Conservation (phyloP, 345 rosid species). For the Eucalyptus polybractea region DNA sequence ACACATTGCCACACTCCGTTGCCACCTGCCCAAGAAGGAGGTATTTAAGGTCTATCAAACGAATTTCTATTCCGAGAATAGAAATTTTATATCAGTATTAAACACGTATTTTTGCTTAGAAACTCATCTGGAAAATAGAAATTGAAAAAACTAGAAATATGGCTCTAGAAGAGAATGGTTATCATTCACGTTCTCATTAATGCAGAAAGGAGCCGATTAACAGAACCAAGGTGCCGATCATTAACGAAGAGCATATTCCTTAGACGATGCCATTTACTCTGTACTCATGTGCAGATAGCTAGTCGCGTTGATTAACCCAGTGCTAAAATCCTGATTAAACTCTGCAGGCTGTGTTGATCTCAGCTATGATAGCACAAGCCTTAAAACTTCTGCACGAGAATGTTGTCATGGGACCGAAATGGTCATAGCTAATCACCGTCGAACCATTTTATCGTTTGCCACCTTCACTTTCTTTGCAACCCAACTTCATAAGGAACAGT, state of each 20-base stretch:
- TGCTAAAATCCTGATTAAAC: neutral
- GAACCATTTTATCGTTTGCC: neutral
- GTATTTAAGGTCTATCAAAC: no score
- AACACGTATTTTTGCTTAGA: accelerated
- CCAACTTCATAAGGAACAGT: neutral
- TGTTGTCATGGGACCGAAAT: neutral
- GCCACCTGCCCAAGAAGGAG: accelerated
- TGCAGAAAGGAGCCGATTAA: neutral
- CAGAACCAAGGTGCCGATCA: neutral
- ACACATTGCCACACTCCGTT: accelerated
- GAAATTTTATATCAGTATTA: no score
- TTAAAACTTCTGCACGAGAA: neutral
- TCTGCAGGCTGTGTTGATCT: neutral
- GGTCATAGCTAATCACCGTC: neutral
- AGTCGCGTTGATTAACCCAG: neutral
- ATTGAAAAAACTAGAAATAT: no score
- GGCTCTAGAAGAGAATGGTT: no score
- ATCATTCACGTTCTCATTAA: no score
- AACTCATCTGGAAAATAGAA: accelerated
- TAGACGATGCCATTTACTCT: neutral
- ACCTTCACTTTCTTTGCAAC: neutral
- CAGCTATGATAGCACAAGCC: neutral
- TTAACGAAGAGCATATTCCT: neutral
- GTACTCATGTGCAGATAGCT: neutral
- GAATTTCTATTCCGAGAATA: no score